Evolutionary conservation across 306 rosid genomes (phyloP), one percentile per base, ranked within the genome.

Genomic region (Abrus precatorius): DNA sequence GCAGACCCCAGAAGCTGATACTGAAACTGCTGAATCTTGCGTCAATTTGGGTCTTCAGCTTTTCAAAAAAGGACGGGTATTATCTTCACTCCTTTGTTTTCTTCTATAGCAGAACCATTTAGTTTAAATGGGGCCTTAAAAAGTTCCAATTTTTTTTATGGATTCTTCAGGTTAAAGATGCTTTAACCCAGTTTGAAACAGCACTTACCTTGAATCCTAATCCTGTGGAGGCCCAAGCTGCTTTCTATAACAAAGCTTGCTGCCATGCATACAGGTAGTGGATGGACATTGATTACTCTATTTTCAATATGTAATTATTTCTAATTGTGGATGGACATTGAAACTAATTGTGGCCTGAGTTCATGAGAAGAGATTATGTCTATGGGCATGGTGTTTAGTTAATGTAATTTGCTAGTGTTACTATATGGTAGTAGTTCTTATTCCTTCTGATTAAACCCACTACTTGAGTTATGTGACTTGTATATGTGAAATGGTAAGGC

Each of bases 191-290:
- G 85, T 95, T 95, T 85, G 99, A 95, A 72, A 86, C 89, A 45
- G 99, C 99, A 32, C 90, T 95, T 48, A 63, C 84, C 54, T 87
- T 95, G 88, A 80, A 90, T 80, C 99, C 99, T 57, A 93, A 91
- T 79, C 91, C 95, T 7, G 60, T 88, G 82, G 99, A 95, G 75
- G 93, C 96, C 43, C 98, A 95, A 85, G 99, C 99, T 76, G 99
- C 98, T 4, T 77, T 90, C 28, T 95, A 95, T 82, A 95, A 95
- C 87, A 95, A 95, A 89, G 99, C 99, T 56, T 95, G 99, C 77
- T 95, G 99, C 65, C 97, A 89, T 69, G 98, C 99, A 72, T 95
- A 95, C 78, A 84, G 95, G 97, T 95, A 84, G 34, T 45, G 47
- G 54, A 57, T 64, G 48, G 56, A 28, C 69, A 12, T 72, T 48